A percentile compares a stretch with the other conserved stretches of the same genome.
Evolutionary conservation across 257 asterid genomes (phyloP).

Genomic region (Solanum pennellii): DNA sequence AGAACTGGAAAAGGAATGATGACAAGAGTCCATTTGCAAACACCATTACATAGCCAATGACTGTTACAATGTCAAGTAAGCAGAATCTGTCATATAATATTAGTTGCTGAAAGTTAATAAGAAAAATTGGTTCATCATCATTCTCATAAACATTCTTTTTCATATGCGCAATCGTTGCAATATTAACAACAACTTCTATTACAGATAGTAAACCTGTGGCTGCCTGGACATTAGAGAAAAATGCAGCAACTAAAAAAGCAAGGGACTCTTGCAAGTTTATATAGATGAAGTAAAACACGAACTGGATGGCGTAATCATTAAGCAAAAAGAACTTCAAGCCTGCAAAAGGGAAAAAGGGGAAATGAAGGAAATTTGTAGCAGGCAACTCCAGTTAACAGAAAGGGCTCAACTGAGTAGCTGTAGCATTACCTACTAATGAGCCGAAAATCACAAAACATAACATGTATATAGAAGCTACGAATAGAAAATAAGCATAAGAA

Average conservation of each 20-base stretch:
- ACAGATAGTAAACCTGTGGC: slow-evolving; percentile 54
- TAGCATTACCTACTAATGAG: slow-evolving; percentile 52
- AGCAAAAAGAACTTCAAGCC: slow-evolving; percentile 82
- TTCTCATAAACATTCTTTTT: background rate
- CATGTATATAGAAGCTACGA: slow-evolving; percentile 63
- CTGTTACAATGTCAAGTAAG: slow-evolving; percentile 30
- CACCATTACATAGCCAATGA: slow-evolving; percentile 76
- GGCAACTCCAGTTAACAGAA: background rate
- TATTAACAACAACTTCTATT: background rate
- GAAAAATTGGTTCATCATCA: background rate
- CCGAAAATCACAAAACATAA: slow-evolving; percentile 83
- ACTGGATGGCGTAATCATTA: slow-evolving; percentile 83
- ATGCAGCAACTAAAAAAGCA: slow-evolving; percentile 83
- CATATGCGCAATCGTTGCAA: background rate
- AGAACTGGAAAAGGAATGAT: slow-evolving; percentile 83
- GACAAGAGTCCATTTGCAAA: slow-evolving; percentile 91
- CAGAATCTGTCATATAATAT: background rate
- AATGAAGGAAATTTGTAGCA: background rate
- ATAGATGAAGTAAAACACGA: slow-evolving; percentile 81
- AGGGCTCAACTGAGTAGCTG: background rate
- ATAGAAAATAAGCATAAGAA: slow-evolving; percentile 82
- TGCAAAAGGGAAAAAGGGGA: slow-evolving; percentile 15
- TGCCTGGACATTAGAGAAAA: slow-evolving; percentile 62
- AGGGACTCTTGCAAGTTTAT: slow-evolving; percentile 80
- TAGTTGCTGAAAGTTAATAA: background rate